A percentile compares a stretch with the other conserved stretches of the same genome.
Evolutionary conservation across 805 yeast species (phyloP).

Genomic region (Schwanniomyces sp.): DNA sequence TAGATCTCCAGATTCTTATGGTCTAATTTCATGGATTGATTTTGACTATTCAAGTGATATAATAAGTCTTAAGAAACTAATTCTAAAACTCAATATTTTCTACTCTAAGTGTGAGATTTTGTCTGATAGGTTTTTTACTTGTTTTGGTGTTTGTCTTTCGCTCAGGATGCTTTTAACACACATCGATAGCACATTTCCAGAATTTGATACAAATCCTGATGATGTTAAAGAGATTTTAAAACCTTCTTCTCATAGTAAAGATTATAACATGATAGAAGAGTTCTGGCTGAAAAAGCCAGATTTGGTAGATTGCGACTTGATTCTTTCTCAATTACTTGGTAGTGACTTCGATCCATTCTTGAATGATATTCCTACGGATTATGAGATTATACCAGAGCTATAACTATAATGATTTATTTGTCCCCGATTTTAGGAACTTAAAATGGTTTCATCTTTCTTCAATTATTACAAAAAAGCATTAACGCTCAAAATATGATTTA

Average conservation of each 20-base stretch:
- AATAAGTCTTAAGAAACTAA: not conserved
- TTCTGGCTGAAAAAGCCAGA: not conserved
- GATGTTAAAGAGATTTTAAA: not conserved
- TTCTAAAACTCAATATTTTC: not conserved
- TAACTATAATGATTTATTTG: not conserved
- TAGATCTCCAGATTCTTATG: conserved; percentile 5
- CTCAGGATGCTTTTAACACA: not conserved
- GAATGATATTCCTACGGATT: not conserved
- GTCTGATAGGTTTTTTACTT: not conserved
- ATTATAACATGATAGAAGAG: not conserved
- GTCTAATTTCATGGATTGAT: conserved; percentile 2
- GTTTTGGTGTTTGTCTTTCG: not conserved
- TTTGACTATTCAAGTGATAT: conserved; percentile 2
- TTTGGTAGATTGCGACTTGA: not conserved
- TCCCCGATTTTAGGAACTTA: not conserved
- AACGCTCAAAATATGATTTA: too few relatives aligned
- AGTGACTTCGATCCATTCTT: not conserved
- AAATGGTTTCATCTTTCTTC: not conserved
- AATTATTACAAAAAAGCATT: too few relatives aligned
- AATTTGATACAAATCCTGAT: not conserved
- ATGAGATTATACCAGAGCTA: not conserved
- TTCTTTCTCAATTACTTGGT: not conserved
- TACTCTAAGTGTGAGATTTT: not conserved
- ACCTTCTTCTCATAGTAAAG: not conserved
- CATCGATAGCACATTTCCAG: not conserved